These are phyloP conservation scores for Pestalotiopsis sp. DNA, from an alignment of 2,329 filamentous ascomycete genomes.

Conservation along the genomic window DNA sequence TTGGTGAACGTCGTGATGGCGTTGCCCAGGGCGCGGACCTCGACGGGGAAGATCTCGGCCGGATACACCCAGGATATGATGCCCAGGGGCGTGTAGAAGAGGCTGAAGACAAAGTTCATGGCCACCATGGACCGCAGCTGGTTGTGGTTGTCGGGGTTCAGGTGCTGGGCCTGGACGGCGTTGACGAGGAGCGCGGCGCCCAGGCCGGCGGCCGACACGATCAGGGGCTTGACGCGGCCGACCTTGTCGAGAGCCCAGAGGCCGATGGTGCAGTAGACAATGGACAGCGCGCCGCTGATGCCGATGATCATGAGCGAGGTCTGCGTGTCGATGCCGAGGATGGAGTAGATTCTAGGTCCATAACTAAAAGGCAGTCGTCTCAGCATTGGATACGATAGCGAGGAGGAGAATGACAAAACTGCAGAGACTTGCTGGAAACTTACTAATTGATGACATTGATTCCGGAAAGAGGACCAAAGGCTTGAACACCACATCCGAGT, in stretches of 20 bases:
- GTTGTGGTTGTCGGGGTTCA: conserved; percentile 3
- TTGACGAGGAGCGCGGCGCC: conserved; percentile 22
- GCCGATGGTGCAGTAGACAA: conserved; percentile 49
- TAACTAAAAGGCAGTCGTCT: conserved; percentile 24
- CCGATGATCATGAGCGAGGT: conserved; percentile 53
- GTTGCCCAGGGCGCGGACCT: conserved; percentile 24
- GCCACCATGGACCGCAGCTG: conserved; percentile 27
- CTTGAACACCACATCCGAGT: conserved; percentile 49
- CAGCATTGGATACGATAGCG: neutral
- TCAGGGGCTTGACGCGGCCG: conserved; percentile 50
- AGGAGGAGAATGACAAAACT: neutral
- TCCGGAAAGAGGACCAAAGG: conserved; percentile 49
- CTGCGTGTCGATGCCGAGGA: conserved; percentile 44
- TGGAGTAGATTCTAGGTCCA: conserved; percentile 43
- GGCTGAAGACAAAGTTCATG: conserved; percentile 36
- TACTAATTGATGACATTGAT: conserved; percentile 46
- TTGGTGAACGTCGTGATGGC: conserved; percentile 12
- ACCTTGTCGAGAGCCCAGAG: conserved; percentile 47
- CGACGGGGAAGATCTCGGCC: conserved; percentile 30
- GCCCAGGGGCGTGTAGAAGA: conserved; percentile 34
- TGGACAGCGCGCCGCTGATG: conserved; percentile 50
- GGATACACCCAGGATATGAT: conserved; percentile 26
- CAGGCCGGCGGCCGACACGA: conserved; percentile 38
- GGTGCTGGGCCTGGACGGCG: conserved; percentile 3
- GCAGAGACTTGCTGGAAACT: neutral